These are phyloP conservation scores for Aspergillus kassunensis DNA, from an alignment of 495 filamentous ascomycete genomes.

Conservation along the genomic window DNA sequence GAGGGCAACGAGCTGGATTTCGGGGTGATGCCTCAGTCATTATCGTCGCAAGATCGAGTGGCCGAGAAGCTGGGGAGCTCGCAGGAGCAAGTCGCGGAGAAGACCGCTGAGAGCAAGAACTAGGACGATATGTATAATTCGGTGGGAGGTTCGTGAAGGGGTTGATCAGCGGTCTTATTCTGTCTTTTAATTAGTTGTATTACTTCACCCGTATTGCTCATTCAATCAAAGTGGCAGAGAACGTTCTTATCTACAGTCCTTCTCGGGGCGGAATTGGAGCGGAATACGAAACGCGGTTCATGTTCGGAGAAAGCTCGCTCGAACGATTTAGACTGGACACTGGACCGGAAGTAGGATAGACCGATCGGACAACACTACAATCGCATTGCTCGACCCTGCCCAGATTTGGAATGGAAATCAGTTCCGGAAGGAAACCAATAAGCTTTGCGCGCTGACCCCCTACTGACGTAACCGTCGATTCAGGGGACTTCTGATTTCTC, in stretches of 20 bases:
- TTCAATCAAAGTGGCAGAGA: too few relatives aligned
- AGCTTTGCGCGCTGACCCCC: background rate
- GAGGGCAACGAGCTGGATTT: conserved; percentile 15
- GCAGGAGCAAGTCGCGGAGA: background rate
- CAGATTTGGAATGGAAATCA: conserved; percentile 1
- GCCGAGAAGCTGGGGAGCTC: conserved; percentile 8
- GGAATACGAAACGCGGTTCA: background rate
- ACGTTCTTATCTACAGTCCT: too few relatives aligned
- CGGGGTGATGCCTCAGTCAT: conserved; percentile 8
- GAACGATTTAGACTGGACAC: too few relatives aligned
- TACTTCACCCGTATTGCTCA: too few relatives aligned
- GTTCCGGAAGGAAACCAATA: background rate
- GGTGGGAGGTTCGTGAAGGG: background rate
- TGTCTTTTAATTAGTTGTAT: too few relatives aligned
- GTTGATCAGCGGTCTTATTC: too few relatives aligned
- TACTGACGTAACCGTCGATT: background rate
- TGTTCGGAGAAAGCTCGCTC: background rate
- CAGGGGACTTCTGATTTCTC: too few relatives aligned
- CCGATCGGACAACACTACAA: too few relatives aligned
- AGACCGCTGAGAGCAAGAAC: background rate
- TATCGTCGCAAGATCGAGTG: conserved; percentile 13
- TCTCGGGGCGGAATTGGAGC: background rate
- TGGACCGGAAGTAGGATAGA: too few relatives aligned
- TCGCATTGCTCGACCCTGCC: too few relatives aligned
- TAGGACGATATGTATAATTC: background rate